Conservation (phyloP, 768 basidiomycete genomes). For the Boletales sp. region DNA sequence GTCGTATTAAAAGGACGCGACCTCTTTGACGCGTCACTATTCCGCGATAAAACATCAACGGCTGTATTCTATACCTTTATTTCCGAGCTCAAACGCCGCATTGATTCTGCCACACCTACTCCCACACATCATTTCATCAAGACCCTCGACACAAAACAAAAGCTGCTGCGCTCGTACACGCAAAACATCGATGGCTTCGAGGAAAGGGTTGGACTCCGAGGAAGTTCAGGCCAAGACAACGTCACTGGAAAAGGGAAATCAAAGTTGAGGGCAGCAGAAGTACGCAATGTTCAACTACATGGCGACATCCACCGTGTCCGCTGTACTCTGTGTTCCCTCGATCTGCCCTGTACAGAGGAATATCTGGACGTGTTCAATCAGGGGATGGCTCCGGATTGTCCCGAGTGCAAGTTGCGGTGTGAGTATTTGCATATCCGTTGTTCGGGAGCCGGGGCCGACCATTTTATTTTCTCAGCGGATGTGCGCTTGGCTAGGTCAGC, state of each 20-base stretch:
- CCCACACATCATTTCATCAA: constrained; percentile 88
- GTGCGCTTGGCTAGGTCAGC: constrained; percentile 81
- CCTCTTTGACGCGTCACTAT: constrained; percentile 90
- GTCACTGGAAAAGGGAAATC: constrained; percentile 61
- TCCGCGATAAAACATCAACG: constrained; percentile 81
- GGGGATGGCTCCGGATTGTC: constrained; percentile 80
- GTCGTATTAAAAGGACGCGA: constrained; percentile 88
- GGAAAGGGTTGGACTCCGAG: constrained; percentile 68
- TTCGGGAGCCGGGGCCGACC: not conserved
- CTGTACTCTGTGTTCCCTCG: constrained; percentile 79
- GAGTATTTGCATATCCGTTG: constrained; percentile 30
- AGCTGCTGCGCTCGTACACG: constrained; percentile 87
- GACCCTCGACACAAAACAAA: constrained; percentile 77
- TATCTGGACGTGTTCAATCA: constrained; percentile 61
- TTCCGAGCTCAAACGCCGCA: constrained; percentile 79
- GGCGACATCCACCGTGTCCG: constrained; percentile 91
- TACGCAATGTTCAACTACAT: constrained; percentile 90
- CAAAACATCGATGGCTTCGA: constrained; percentile 99
- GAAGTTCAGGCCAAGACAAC: constrained; percentile 54
- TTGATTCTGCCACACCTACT: constrained; percentile 76
- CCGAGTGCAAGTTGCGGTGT: constrained; percentile 82
- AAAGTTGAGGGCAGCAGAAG: constrained; percentile 64
- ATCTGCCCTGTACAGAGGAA: constrained; percentile 64
- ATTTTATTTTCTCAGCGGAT: constrained; percentile 46
- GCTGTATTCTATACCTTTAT: constrained; percentile 95